Base-by-base conservation (phyloP, 345 rosid genomes). In the Salix koriyanagi region DNA sequence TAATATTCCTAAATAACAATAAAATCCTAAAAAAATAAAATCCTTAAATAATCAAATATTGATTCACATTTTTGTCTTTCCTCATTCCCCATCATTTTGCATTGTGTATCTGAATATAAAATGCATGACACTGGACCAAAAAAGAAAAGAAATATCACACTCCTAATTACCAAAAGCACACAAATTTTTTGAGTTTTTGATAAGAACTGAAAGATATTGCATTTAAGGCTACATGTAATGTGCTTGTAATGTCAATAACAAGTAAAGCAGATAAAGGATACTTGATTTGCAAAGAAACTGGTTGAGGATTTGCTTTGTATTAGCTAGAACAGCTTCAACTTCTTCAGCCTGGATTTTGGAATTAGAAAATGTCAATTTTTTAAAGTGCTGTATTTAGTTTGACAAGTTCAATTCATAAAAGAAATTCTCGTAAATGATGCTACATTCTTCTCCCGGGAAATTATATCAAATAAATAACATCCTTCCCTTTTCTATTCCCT, bases 281-380 rank as follows among this genome's bases (percentile, higher is more conserved):
- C 97, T 44, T 85, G 99, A 92, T 84, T 92, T 94, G 56, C 81
- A 90, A 71, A 94, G 89, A 86, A 92, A 91, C 83, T 92, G 99
- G 79, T 87, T 90, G 50, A 94, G 94, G 79, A 94, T 90, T 89
- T 94, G 97, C 84, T 94, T 94, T 74, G 97, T 88, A 86, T 94
- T 94, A 78, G 99, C 94, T 65, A 92, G 76, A 70, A 91, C 92
- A 82, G 97, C 99, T 88, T 94, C 97, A 61, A 90, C 93, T 86
- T 91, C 94, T 74, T 95, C 97, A 70, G 87, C 96, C 97, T 95
- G 89, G 26, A 65, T 67, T 67, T 73, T 36, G 76, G 73, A 72
- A 28, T 2, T 12, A 64, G 69, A 41, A 10, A 41, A 77, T 65
- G 9, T 75, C 72, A 82, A 73, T 77, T 77, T 52, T 50, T 58